Percentiles rank a stretch among this genome's conserved stretches.
Conservation (phyloP, 176 grass and related monocot species). For the Raddia distichophylla region DNA sequence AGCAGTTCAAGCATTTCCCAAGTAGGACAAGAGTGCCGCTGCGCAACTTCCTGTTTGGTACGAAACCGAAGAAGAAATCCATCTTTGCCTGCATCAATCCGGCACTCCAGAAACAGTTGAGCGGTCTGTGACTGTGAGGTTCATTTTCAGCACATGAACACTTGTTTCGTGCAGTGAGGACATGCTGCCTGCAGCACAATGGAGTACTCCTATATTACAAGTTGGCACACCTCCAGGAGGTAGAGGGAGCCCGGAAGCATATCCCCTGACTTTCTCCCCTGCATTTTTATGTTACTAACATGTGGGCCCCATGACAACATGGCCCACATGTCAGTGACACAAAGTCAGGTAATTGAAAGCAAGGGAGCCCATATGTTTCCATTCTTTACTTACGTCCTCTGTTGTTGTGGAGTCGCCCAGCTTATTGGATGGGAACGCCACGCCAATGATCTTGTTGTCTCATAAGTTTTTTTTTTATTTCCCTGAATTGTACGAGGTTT, state of each 20-base stretch:
- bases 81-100: conserved; percentile 74
- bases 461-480: too few species aligned
- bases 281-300: too few species aligned
- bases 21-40: conserved; percentile 65
- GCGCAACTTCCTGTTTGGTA: conserved; percentile 76
- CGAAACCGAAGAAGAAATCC: conserved; percentile 75
- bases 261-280: too few species aligned
- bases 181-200: too few species aligned
- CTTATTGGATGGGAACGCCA: conserved; percentile 22
- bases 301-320: too few species aligned
- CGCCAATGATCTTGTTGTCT: too few species aligned
- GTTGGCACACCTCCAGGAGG: background rate
- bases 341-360: too few species aligned
- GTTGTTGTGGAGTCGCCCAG: background rate
- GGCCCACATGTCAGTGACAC: too few species aligned
- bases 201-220: background rate
- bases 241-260: background rate
- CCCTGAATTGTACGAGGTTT: too few species aligned
- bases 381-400: conserved; percentile 11
- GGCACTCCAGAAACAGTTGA: conserved; percentile 64
- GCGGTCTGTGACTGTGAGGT: conserved; percentile 6
- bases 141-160: conserved; percentile 13
- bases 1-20: conserved; percentile 68
- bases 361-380: background rate
- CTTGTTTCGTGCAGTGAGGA: too few species aligned